Evolutionary conservation across 768 basidiomycete genomes (phyloP).

Genomic region (Leucocoprinus birnbaumii): DNA sequence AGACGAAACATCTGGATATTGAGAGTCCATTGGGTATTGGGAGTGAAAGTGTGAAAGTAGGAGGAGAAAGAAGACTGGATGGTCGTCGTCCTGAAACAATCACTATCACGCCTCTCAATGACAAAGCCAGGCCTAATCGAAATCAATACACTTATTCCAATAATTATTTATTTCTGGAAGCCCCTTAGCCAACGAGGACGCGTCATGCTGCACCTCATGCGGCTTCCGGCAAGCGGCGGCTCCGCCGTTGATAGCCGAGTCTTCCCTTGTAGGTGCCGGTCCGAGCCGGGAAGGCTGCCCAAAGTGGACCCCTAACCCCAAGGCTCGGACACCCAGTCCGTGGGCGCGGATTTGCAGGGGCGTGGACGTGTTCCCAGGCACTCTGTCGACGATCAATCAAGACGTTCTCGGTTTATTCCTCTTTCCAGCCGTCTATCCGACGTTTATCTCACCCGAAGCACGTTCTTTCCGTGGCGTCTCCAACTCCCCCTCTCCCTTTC

Average conservation of each 20-base stretch:
- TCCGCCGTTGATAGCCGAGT: neutral
- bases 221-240: too few relatives aligned
- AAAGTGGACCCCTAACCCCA: conserved; percentile 5
- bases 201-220: conserved; percentile 6
- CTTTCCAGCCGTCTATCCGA: neutral
- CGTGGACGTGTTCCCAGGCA: neutral
- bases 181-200: conserved; percentile 8
- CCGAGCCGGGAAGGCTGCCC: neutral
- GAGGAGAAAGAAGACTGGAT: neutral
- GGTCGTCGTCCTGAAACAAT: conserved; percentile 10
- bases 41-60: neutral
- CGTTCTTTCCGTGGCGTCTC: too few relatives aligned
- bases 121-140: conserved; percentile 7
- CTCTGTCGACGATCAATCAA: conserved; percentile 2
- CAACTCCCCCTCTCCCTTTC: too few relatives aligned
- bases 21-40: conserved; percentile 39
- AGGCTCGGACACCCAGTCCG: neutral
- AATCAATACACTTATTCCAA: neutral
- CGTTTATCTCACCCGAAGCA: too few relatives aligned
- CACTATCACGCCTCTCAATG: conserved; percentile 6
- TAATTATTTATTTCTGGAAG: conserved; percentile 10
- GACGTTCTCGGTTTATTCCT: neutral
- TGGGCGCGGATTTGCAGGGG: conserved; percentile 1
- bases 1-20: conserved; percentile 41
- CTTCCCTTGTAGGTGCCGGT: neutral